Conservation (phyloP, 768 basidiomycete species). For the Rhizopogon vesiculosus region DNA sequence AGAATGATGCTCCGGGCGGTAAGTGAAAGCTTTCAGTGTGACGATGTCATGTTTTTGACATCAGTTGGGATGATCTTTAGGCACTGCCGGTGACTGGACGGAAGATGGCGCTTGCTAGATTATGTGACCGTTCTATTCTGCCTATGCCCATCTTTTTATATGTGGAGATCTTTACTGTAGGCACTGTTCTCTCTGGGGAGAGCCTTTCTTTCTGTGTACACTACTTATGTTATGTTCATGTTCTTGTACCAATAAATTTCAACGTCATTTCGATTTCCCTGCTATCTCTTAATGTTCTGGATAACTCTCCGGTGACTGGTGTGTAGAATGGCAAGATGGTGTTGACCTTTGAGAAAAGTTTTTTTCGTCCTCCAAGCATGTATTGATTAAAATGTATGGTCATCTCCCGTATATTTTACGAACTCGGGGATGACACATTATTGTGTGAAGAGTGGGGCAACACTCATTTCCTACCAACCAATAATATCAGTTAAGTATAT, state of each 20-base stretch:
- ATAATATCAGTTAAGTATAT: too few species aligned
- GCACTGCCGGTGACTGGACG: slow-evolving; percentile 26
- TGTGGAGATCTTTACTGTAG: background rate
- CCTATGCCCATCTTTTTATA: background rate
- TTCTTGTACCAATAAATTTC: background rate
- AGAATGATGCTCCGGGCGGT: slow-evolving; percentile 34
- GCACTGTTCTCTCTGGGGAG: too few species aligned
- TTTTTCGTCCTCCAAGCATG: too few species aligned
- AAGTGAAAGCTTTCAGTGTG: slow-evolving; percentile 9
- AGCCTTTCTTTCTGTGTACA: background rate
- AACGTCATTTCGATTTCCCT: background rate
- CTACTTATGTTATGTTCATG: background rate
- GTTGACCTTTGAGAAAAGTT: too few species aligned
- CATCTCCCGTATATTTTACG: too few species aligned
- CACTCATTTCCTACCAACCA: too few species aligned
- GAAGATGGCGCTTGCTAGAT: slow-evolving; percentile 27
- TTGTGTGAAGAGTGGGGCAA: too few species aligned
- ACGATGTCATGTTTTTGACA: background rate
- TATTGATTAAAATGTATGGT: too few species aligned
- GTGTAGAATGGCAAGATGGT: too few species aligned
- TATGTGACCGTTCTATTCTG: background rate
- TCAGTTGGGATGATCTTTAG: slow-evolving; percentile 1
- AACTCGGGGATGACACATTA: too few species aligned
- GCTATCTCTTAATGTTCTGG: background rate
- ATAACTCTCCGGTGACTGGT: background rate